A percentile compares a stretch with the other conserved stretches of the same genome.
Conservation (phyloP, 192 early-diverging fungal genomes). For the Backusella luteola region DNA sequence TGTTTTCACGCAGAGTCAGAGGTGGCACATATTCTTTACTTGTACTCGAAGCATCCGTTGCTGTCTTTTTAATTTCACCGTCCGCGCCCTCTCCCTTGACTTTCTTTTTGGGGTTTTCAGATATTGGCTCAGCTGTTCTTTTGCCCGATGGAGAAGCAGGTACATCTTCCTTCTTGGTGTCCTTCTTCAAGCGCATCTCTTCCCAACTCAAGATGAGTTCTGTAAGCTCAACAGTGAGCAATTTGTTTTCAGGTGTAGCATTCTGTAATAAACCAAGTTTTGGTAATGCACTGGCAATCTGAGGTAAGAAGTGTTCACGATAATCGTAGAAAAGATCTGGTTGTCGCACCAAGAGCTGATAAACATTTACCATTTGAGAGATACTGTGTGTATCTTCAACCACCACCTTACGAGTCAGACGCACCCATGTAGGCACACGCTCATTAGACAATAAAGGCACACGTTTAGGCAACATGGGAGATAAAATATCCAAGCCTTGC, state of each 20-base stretch:
- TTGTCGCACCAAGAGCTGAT: slow-evolving; percentile 88
- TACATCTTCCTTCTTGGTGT: slow-evolving; percentile 11
- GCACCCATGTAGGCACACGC: slow-evolving; percentile 78
- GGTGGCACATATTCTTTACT: slow-evolving; percentile 47
- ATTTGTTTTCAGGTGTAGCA: slow-evolving; percentile 81
- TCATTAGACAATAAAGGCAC: slow-evolving; percentile 47
- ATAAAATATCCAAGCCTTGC: slow-evolving; percentile 91
- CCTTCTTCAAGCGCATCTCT: slow-evolving; percentile 49
- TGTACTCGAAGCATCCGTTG: not conserved
- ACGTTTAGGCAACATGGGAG: slow-evolving; percentile 88
- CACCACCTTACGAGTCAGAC: slow-evolving; percentile 83
- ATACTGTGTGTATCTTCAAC: slow-evolving; percentile 93
- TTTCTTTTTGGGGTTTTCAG: slow-evolving; percentile 28
- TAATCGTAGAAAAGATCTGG: slow-evolving; percentile 87
- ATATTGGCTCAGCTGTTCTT: not conserved
- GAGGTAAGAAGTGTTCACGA: slow-evolving; percentile 86
- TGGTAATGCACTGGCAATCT: slow-evolving; percentile 82
- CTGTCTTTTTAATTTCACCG: slow-evolving; percentile 31
- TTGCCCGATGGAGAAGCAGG: slow-evolving; percentile 16
- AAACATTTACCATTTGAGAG: slow-evolving; percentile 86
- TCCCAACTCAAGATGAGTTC: slow-evolving; percentile 94
- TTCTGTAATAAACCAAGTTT: slow-evolving; percentile 86
- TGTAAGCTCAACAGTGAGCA: slow-evolving; percentile 85
- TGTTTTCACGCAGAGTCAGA: slow-evolving; percentile 51
- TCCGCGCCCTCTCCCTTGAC: slow-evolving; percentile 22